A percentile compares a stretch with the other conserved stretches of the same genome.
phyloP scores from a whole-genome alignment of 495 filamentous ascomycete genomes.

The Hyaloscypha finlandica region DNA sequence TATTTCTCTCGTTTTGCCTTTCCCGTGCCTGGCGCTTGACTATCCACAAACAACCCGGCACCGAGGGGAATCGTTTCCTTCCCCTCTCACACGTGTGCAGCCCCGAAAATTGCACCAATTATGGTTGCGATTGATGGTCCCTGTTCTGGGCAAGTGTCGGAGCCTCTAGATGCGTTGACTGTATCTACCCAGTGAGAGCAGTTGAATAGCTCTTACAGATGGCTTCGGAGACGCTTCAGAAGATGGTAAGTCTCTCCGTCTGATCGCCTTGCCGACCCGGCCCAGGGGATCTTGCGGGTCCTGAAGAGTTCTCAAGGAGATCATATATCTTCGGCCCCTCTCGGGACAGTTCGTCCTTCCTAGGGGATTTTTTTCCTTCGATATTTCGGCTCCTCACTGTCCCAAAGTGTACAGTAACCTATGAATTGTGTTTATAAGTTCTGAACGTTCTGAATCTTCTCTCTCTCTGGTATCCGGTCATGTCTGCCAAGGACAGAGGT shows the following conservation, averaged over 20 bases:
- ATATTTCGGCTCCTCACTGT: too few species aligned
- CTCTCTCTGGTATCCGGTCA: neutral
- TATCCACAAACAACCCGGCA: neutral
- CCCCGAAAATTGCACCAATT: neutral
- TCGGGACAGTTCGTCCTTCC: neutral
- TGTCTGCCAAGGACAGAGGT: constrained; percentile 22
- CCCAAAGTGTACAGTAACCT: too few species aligned
- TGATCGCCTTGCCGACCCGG: neutral
- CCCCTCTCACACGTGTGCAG: neutral
- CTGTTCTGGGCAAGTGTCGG: neutral
- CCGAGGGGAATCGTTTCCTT: neutral
- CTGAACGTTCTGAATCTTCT: neutral
- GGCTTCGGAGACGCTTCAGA: neutral
- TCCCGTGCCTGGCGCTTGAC: neutral
- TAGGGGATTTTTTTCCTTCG: neutral
- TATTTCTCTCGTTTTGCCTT: neutral
- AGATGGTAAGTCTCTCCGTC: neutral
- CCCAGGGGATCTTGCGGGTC: neutral
- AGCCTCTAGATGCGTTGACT: neutral
- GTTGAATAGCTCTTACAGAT: neutral
- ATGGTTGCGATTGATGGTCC: neutral
- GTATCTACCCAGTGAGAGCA: neutral
- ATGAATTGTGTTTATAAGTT: neutral
- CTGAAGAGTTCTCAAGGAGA: neutral
- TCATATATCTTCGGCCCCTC: neutral